Conservation (phyloP, 192 early-diverging fungal species). For the Cladochytrium replicatum region DNA sequence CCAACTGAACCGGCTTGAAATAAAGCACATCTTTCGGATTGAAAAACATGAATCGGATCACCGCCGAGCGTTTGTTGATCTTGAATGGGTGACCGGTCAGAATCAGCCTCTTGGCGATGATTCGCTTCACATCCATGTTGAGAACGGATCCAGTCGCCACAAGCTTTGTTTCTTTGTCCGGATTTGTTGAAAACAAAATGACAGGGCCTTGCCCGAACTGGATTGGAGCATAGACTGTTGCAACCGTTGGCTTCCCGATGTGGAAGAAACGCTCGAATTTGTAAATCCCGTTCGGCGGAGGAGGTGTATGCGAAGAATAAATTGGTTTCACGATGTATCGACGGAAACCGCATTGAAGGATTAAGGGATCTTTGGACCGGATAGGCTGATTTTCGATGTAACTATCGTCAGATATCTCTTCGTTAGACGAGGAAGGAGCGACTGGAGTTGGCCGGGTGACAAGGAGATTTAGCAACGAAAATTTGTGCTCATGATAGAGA, state of each 20-base stretch:
- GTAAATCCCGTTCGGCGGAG: conserved; percentile 83
- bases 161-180: conserved; percentile 40
- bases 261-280: conserved; percentile 91
- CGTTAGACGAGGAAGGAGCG: no score
- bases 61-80: conserved; percentile 83
- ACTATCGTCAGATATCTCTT: no score
- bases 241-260: conserved; percentile 59
- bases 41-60: conserved; percentile 96
- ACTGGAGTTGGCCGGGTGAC: conserved; percentile 47
- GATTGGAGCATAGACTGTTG: conserved; percentile 85
- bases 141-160: conserved; percentile 73
- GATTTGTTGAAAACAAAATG: conserved; percentile 53
- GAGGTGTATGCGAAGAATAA: conserved; percentile 76
- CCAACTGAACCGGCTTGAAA: conserved; percentile 92
- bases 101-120: conserved; percentile 89
- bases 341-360: conserved; percentile 82
- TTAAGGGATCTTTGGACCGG: conserved; percentile 86
- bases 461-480: conserved; percentile 74
- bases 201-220: conserved; percentile 80
- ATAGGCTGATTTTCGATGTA: conserved; percentile 69
- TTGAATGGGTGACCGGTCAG: conserved; percentile 94
- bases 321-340: conserved; percentile 76
- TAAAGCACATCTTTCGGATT: conserved; percentile 85
- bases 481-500: conserved; percentile 89
- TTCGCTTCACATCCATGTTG: conserved; percentile 67